Evolutionary conservation across 83 land plant species (phyloP), one percentile per base, ranked within the genome.

Genomic region (Picea engelmannii): DNA sequence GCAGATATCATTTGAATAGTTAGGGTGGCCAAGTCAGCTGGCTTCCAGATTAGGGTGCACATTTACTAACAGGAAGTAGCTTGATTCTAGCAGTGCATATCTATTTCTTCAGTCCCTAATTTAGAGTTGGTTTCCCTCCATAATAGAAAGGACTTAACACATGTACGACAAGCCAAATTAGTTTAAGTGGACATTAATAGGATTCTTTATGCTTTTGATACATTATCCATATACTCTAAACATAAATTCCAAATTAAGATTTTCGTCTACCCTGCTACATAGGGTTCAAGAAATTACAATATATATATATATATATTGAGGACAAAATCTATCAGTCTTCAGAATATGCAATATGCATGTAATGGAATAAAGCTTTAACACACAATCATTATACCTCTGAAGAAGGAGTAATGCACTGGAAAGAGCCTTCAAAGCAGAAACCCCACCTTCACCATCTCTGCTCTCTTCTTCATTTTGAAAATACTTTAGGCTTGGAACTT

Each of bases 401-500:
- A 91, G 86, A 47, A 79, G 64, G 31, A 60, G 82, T 85, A 91
- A 82, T 35, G 90, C 78, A 81, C 84, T 82, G 68, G 84, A 82
- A 20, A 93, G 85, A 74, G 83, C 76, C 61, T 58, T 79, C 44
- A 91, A 62, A 35, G 89, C 80, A 78, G 90, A 85, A 65, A 35
- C 24, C 47, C 83, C 87, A 12, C 71, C 49, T 65, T 87, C 85
- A 60, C 89, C 90, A 83, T 87, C 93, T 71, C 38, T 81, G 47
- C 78, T 81, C 52, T 77, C 83, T 63, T 76, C 84, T 62, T 82
- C 83, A 55, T 38, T 78, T 63, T 76, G 82, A 63, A 93, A 89
- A 55, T 84, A 79, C 69, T 95, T 95, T 59, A 95, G 83, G 60
- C 90, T 89, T 21, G 92, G 90, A 81, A 93, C 88, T 71, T 90